Percentiles rank a stretch among this genome's conserved stretches.
Evolutionary conservation across 73 alveolate genomes (phyloP).

Genomic region (Blepharisma stoltei): DNA sequence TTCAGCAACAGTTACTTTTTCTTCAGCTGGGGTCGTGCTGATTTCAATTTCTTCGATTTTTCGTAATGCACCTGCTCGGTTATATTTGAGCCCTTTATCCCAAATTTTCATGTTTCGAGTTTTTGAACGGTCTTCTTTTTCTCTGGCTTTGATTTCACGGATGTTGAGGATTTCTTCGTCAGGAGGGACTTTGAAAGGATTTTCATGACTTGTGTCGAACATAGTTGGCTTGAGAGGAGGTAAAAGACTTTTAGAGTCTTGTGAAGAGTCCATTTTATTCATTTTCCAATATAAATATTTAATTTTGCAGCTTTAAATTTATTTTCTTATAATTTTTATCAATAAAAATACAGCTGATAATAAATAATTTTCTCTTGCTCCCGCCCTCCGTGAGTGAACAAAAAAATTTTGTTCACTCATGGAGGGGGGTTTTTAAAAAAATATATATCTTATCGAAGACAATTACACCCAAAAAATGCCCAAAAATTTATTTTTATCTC

Average conservation of each 20-base stretch:
- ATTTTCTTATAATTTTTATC: too few relatives aligned
- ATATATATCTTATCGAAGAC: too few relatives aligned
- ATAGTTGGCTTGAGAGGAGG: constrained; percentile 19
- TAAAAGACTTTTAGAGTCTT: not conserved
- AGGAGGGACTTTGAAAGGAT: constrained; percentile 33
- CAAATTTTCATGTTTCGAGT: not conserved
- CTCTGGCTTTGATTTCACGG: not conserved
- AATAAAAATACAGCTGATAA: too few relatives aligned
- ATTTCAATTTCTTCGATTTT: constrained; percentile 25
- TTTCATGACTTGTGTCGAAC: constrained; percentile 20
- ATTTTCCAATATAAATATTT: too few relatives aligned
- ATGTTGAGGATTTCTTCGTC: constrained; percentile 29
- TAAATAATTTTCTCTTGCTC: too few relatives aligned
- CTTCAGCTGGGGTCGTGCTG: not conserved
- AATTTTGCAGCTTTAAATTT: too few relatives aligned
- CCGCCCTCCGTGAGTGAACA: too few relatives aligned
- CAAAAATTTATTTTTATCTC: too few relatives aligned
- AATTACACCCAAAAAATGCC: too few relatives aligned
- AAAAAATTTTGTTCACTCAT: too few relatives aligned
- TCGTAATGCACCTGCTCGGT: constrained; percentile 30
- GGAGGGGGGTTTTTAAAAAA: too few relatives aligned
- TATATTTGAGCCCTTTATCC: constrained; percentile 29
- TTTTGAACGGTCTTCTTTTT: not conserved
- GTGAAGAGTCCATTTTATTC: too few relatives aligned
- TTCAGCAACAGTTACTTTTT: constrained; percentile 24